Conservation (phyloP, 345 rosid genomes). For the Lumnitzera racemosa region DNA sequence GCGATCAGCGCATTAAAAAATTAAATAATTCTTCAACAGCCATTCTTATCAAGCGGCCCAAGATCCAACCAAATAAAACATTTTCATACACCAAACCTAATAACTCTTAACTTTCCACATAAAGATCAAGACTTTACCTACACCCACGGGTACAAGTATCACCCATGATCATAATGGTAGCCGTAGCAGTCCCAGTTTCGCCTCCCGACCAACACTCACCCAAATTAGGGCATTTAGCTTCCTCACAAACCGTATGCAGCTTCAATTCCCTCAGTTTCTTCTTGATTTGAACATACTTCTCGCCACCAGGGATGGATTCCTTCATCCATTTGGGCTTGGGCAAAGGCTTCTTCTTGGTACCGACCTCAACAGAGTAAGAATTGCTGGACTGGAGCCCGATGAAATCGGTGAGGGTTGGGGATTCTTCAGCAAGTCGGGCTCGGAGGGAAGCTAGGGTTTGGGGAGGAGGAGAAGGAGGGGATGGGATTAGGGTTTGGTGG, state of each 20-base stretch:
- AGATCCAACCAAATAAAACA: too few species aligned
- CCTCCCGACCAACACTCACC: constrained; percentile 99
- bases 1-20: too few species aligned
- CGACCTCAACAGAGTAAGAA: constrained; percentile 83
- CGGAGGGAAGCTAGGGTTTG: constrained; percentile 70
- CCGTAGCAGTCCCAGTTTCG: constrained; percentile 95
- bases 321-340: constrained; percentile 99
- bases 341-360: constrained; percentile 88
- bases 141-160: constrained; percentile 98
- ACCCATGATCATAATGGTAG: constrained; percentile 92
- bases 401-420: constrained; percentile 65
- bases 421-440: constrained; percentile 68
- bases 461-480: constrained; percentile 7
- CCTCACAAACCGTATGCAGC: constrained; percentile 97
- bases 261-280: constrained; percentile 84
- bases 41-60: too few species aligned
- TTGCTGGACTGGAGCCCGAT: constrained; percentile 27
- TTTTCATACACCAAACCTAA: too few species aligned
- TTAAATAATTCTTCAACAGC: too few species aligned
- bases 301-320: constrained; percentile 88
- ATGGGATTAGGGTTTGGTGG: constrained; percentile 11
- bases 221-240: constrained; percentile 89
- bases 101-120: too few species aligned
- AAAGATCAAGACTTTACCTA: constrained; percentile 32
- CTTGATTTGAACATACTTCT: constrained; percentile 95